Evolutionary conservation across 2,329 filamentous ascomycete genomes (phyloP), one percentile per base, ranked within the genome.

Genomic region (Talaromyces sp.): DNA sequence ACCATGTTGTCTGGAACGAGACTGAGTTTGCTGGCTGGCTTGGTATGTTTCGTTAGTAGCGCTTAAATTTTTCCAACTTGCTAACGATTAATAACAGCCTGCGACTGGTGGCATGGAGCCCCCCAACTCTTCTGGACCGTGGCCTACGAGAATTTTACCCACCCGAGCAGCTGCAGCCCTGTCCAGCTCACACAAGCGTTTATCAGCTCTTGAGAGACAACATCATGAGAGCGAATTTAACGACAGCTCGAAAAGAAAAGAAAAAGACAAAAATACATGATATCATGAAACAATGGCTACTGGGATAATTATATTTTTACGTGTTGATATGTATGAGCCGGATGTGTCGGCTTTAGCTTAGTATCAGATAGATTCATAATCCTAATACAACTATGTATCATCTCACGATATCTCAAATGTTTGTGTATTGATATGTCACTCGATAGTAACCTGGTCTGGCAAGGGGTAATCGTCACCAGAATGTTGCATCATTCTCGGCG

Each of bases 51-150:
- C 50, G 21, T 31, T 51, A 6, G 9, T 31, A 29, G 26, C 9
- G 3, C 19, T 9, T 46, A 17, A 27, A 19, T 10, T 56, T 14
- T n/a, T 29, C 10, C 48, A 26, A 29, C 32, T 35, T 57, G 43
- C 50, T 61, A 54, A 35, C 35, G 19, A 17, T 1, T 38, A 2
- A 12, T 12, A 14, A 38, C 58, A 77, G 75, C 74, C 8, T 77
- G 75, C 62, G 70, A 76, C 56, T 77, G 74, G 75, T 71, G 65
- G 62, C 74, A 77, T 65, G 70, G 70, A 41, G 67, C 66, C 21
- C 74, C 75, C 27, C 74, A 77, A 62, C 68, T 77, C 9, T 77
- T 77, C 68, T 76, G 71, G 63, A 55, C 73, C 8, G 65, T 70
- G 59, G 41, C 54, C 21, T 59, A 59, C 19, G 43, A 64, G 12